phyloP scores from a whole-genome alignment of 345 rosid species.

The Moringa oleifera region DNA sequence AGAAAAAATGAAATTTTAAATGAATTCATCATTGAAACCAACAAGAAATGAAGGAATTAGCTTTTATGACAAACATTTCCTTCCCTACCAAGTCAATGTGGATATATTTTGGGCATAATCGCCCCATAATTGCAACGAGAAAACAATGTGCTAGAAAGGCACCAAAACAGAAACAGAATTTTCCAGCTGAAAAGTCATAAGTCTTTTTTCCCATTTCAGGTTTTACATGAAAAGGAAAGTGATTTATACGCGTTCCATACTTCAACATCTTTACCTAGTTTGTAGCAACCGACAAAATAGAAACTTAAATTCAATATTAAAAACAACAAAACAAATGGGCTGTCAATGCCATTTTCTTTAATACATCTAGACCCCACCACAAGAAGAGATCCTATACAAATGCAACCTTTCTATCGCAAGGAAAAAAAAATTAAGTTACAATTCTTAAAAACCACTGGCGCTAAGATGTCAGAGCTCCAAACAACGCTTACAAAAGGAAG shows the following conservation, averaged over 20 bases:
- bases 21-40: too few relatives aligned
- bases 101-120: too few relatives aligned
- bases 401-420: not conserved
- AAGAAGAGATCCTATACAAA: not conserved
- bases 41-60: not conserved
- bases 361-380: conserved; percentile 8
- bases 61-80: not conserved
- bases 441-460: not conserved
- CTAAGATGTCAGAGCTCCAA: not conserved
- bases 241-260: conserved; percentile 22
- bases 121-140: too few relatives aligned
- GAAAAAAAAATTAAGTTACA: not conserved
- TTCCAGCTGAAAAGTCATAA: not conserved
- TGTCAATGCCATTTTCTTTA: conserved; percentile 27
- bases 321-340: conserved; percentile 16
- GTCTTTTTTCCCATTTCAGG: not conserved
- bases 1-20: not conserved
- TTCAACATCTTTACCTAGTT: conserved; percentile 11
- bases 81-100: not conserved
- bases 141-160: too few relatives aligned
- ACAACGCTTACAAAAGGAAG: not conserved
- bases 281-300: conserved; percentile 28
- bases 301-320: conserved; percentile 2
- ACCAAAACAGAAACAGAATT: not conserved
- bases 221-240: conserved; percentile 20